A percentile compares a stretch with the other conserved stretches of the same genome.
These are phyloP conservation scores for Lavandula angustifolia DNA, from an alignment of 257 asterid species.

Conservation along the genomic window DNA sequence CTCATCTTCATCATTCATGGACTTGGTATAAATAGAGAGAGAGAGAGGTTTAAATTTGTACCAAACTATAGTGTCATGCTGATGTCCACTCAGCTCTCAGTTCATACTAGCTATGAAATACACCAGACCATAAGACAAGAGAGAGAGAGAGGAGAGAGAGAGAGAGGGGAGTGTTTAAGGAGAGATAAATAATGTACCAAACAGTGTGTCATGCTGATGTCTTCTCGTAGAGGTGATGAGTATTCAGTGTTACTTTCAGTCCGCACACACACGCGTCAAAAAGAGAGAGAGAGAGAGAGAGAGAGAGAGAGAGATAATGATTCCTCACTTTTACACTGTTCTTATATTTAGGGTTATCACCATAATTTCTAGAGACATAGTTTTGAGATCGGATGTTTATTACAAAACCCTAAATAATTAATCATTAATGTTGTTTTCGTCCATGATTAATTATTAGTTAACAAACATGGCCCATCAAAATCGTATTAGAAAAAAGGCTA, in stretches of 20 bases:
- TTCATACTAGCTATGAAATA: neutral
- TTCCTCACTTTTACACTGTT: too few relatives aligned
- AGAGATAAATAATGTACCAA: slow-evolving; percentile 30
- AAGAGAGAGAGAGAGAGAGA: slow-evolving; percentile 13
- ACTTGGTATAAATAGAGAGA: slow-evolving; percentile 42
- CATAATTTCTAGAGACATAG: too few relatives aligned
- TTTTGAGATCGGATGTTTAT: too few relatives aligned
- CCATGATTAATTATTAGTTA: too few relatives aligned
- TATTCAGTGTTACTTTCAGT: slow-evolving; percentile 14
- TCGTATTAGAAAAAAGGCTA: too few relatives aligned
- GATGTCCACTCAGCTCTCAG: slow-evolving; percentile 28
- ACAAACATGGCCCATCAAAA: too few relatives aligned
- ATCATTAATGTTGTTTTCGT: too few relatives aligned
- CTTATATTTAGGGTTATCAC: too few relatives aligned
- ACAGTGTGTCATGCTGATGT: slow-evolving; percentile 39
- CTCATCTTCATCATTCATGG: neutral
- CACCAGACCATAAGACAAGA: neutral
- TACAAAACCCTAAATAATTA: too few relatives aligned
- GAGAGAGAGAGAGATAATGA: neutral
- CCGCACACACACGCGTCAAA: neutral
- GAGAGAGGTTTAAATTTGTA: slow-evolving; percentile 10
- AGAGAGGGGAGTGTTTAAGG: neutral
- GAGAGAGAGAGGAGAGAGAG: slow-evolving; percentile 12
- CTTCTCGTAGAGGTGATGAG: slow-evolving; percentile 18
- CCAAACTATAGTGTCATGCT: slow-evolving; percentile 42